Conservation (phyloP, 2,329 filamentous ascomycete species). For the Chrysoporthe deuterocubensis region DNA sequence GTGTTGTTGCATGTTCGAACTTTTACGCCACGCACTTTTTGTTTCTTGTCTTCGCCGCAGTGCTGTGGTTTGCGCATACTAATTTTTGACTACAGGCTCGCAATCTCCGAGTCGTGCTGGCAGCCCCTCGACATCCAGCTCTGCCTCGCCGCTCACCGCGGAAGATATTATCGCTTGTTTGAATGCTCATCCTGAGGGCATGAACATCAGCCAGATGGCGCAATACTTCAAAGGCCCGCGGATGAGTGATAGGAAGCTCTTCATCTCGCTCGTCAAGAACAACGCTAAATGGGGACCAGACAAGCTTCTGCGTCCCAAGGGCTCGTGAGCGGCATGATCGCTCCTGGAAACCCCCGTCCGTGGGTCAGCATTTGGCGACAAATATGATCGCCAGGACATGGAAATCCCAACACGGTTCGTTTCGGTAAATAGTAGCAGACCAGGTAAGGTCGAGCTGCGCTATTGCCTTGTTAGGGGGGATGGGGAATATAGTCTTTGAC, state of each 20-base stretch:
- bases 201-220: constrained; percentile 58
- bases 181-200: constrained; percentile 53
- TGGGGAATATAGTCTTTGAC: not conserved
- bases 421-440: not conserved
- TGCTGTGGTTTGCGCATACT: constrained; percentile 6
- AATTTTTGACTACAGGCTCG: constrained; percentile 16
- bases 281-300: constrained; percentile 58
- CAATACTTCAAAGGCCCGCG: constrained; percentile 55
- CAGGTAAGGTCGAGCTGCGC: not conserved
- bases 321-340: not conserved
- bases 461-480: not conserved
- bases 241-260: constrained; percentile 57
- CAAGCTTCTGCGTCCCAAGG: constrained; percentile 51
- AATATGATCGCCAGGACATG: not conserved
- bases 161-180: constrained; percentile 60
- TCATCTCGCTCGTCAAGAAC: constrained; percentile 63
- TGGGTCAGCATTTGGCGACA: not conserved
- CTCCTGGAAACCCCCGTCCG: not conserved
- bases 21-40: not conserved
- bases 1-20: not conserved
- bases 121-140: constrained; percentile 22
- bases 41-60: not conserved
- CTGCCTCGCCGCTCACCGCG: constrained; percentile 44
- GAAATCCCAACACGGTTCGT: not conserved
- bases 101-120: constrained; percentile 23